Evolutionary conservation across 768 basidiomycete genomes (phyloP).

Genomic region (Rhizopogon roseolus): DNA sequence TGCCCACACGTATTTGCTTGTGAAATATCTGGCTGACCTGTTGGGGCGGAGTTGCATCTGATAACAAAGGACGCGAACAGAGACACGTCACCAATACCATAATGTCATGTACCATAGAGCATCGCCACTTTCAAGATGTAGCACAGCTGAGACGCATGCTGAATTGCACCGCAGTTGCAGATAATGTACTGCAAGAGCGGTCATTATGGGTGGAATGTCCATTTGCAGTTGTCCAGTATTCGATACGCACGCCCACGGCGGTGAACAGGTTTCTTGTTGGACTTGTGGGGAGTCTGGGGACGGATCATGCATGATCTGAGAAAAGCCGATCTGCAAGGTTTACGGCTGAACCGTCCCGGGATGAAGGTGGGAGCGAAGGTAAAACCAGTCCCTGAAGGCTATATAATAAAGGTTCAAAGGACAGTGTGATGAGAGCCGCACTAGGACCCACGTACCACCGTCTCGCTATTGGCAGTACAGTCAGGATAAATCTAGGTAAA

Average conservation of each 20-base stretch:
- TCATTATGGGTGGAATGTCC: too few relatives aligned
- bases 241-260: too few relatives aligned
- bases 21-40: neutral
- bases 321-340: neutral
- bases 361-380: conserved; percentile 6
- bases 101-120: too few relatives aligned
- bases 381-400: neutral
- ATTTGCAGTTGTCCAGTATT: too few relatives aligned
- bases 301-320: neutral
- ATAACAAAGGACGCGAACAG: too few relatives aligned
- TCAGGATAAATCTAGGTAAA: neutral
- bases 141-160: too few relatives aligned
- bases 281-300: too few relatives aligned
- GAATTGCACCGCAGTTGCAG: too few relatives aligned
- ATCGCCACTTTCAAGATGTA: too few relatives aligned
- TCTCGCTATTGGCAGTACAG: neutral
- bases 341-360: neutral
- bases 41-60: neutral
- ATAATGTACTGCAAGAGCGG: too few relatives aligned
- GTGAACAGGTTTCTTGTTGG: too few relatives aligned
- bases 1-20: neutral
- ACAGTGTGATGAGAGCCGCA: neutral
- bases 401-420: neutral
- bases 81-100: too few relatives aligned
- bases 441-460: neutral